A percentile compares a stretch with the other conserved stretches of the same genome.
Evolutionary conservation across 371 early-diverging fungal genomes (phyloP).

Genomic region (Amoeboaphelidium occidentale): DNA sequence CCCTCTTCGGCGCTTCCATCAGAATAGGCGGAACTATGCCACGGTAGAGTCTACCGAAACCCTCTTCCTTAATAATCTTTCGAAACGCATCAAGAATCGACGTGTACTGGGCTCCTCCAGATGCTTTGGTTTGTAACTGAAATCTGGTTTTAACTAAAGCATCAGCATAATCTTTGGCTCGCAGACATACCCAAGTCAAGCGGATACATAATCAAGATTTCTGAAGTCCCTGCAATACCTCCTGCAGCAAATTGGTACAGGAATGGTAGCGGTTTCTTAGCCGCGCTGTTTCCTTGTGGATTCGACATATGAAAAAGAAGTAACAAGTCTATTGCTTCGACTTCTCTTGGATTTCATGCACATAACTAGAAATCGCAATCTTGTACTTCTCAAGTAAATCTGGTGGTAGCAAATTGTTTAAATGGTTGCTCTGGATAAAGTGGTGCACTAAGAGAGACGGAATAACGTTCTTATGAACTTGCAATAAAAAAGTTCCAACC

Average conservation of each 20-base stretch:
- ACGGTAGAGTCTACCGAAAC: conserved; percentile 54
- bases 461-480: too few species aligned
- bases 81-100: background rate
- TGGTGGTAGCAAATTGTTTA: too few species aligned
- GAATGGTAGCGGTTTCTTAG: conserved; percentile 49
- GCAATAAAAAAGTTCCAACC: too few species aligned
- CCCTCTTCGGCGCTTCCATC: conserved; percentile 94
- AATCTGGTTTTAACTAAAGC: conserved; percentile 7
- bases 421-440: too few species aligned
- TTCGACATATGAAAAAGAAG: too few species aligned
- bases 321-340: too few species aligned
- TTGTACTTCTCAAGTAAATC: too few species aligned
- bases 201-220: conserved; percentile 91
- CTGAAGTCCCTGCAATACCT: conserved; percentile 85
- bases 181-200: conserved; percentile 19
- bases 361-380: too few species aligned
- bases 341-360: too few species aligned
- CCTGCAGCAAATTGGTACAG: conserved; percentile 71
- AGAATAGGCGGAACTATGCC: conserved; percentile 88
- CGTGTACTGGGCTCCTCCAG: background rate
- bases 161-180: background rate
- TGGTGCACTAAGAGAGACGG: too few species aligned
- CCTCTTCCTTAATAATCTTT: conserved; percentile 5
- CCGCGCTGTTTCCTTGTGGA: too few species aligned
- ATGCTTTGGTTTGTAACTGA: conserved; percentile 3